Conservation (phyloP, 441 rosid species). For the Syzygium syzygioides region DNA sequence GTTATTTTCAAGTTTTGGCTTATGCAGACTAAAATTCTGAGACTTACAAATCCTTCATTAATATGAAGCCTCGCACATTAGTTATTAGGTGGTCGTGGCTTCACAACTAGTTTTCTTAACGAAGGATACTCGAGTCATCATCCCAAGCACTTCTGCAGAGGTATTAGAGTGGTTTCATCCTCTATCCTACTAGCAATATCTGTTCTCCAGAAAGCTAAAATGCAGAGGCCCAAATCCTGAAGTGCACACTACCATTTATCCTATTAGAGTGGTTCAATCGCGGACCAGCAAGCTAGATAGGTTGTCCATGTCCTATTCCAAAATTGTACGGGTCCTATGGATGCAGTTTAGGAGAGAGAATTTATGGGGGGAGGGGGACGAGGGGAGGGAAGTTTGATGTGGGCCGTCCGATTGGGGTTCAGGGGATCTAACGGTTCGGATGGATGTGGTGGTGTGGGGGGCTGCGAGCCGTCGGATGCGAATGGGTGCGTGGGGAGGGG, state of each 20-base stretch:
- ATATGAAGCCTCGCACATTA: no score
- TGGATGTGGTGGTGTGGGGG: background rate
- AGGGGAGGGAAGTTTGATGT: slow-evolving; percentile 32
- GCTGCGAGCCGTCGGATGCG: no score
- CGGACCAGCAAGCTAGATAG: no score
- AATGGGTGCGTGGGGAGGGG: no score
- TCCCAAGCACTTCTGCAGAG: background rate
- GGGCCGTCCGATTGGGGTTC: slow-evolving; percentile 38
- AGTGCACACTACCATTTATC: no score
- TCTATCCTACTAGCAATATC: background rate
- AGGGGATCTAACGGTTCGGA: background rate
- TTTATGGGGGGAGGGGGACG: slow-evolving; percentile 10
- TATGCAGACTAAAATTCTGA: no score
- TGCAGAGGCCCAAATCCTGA: background rate
- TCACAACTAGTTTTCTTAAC: no score
- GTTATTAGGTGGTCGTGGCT: no score
- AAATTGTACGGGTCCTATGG: background rate
- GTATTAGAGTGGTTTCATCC: background rate
- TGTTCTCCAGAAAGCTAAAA: background rate
- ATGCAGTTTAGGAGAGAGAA: background rate
- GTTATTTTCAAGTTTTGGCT: no score
- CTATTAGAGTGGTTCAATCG: no score
- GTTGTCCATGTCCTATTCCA: background rate
- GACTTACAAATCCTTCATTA: no score
- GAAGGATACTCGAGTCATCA: no score